These are phyloP conservation scores for Scheffersomyces illinoinensis DNA, from an alignment of 1,139 yeast species.

Conservation along the genomic window DNA sequence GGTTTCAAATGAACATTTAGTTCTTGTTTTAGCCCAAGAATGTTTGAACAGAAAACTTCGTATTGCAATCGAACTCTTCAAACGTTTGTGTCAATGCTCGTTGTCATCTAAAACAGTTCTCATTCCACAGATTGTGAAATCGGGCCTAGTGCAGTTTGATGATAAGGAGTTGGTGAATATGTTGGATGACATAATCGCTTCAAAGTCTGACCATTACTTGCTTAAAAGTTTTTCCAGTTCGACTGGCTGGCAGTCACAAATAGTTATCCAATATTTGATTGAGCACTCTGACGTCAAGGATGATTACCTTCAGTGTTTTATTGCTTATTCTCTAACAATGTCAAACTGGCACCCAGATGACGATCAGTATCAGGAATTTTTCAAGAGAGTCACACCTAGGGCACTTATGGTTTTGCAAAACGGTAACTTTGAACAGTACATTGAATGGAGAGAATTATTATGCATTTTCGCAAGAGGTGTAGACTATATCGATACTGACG, in stretches of 20 bases:
- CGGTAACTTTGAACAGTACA: conserved; percentile 1
- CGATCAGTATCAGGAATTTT: conserved; percentile 8
- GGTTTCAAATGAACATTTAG: not conserved
- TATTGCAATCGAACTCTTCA: not conserved
- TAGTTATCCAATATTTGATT: conserved; percentile 16
- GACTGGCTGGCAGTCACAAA: conserved; percentile 6
- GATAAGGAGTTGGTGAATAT: conserved; percentile 16
- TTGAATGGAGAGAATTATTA: conserved; percentile 16
- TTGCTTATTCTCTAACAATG: conserved; percentile 21
- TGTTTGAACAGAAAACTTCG: not conserved
- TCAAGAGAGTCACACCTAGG: conserved; percentile 7
- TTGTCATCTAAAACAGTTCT: not conserved
- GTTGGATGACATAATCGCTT: conserved; percentile 14
- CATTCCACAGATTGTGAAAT: conserved; percentile 15
- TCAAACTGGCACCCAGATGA: conserved; percentile 2
- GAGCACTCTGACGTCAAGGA: conserved; percentile 15
- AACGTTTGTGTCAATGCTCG: not conserved
- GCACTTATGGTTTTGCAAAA: conserved; percentile 5
- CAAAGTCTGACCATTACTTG: conserved; percentile 18
- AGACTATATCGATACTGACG: conserved; percentile 5
- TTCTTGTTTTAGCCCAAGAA: not conserved
- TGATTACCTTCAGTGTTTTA: conserved; percentile 19
- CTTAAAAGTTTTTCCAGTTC: conserved; percentile 21
- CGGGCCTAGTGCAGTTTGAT: conserved; percentile 22
- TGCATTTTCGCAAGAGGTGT: conserved; percentile 13